Percentiles rank a stretch among this genome's conserved stretches.
phyloP scores from a whole-genome alignment of 2,329 filamentous ascomycete species.

The Clonostachys rosea region DNA sequence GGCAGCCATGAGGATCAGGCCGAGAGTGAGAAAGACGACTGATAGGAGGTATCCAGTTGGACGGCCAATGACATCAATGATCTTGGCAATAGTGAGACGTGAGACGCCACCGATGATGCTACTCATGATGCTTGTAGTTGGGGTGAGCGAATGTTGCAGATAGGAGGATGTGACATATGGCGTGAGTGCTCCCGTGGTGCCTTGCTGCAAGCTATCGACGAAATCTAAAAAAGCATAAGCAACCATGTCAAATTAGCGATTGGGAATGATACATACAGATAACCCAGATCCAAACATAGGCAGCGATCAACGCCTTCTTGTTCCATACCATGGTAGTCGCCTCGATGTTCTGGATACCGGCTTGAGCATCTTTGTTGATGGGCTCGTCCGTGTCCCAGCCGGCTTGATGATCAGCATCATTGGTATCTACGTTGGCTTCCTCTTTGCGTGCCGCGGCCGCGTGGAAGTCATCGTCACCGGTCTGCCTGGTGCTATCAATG shows the following conservation, averaged over 20 bases:
- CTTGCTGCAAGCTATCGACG: constrained; percentile 32
- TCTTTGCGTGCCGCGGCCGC: constrained; percentile 1
- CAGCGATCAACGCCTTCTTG: constrained; percentile 24
- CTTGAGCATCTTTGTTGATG: constrained; percentile 6
- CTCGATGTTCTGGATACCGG: constrained; percentile 12
- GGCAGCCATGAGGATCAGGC: constrained; percentile 48
- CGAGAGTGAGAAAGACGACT: constrained; percentile 23
- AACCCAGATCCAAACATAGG: constrained; percentile 37
- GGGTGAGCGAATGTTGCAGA: constrained; percentile 23
- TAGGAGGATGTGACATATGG: constrained; percentile 31
- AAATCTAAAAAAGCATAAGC: constrained; percentile 12
- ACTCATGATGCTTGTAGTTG: constrained; percentile 37
- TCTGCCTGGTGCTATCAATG: too few species aligned
- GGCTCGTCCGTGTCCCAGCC: constrained; percentile 6
- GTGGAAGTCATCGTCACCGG: constrained; percentile 2
- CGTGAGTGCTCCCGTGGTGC: constrained; percentile 22
- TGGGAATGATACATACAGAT: constrained; percentile 42
- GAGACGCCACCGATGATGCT: constrained; percentile 19
- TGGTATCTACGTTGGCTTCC: background rate
- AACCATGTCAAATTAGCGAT: constrained; percentile 17
- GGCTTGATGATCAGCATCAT: background rate
- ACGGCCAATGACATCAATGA: constrained; percentile 28
- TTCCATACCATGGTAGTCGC: constrained; percentile 16
- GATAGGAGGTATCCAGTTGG: constrained; percentile 36
- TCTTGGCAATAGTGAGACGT: constrained; percentile 21